These are phyloP conservation scores for Lecanicillium sp. DNA, from an alignment of 2,329 filamentous ascomycete genomes.

Conservation along the genomic window DNA sequence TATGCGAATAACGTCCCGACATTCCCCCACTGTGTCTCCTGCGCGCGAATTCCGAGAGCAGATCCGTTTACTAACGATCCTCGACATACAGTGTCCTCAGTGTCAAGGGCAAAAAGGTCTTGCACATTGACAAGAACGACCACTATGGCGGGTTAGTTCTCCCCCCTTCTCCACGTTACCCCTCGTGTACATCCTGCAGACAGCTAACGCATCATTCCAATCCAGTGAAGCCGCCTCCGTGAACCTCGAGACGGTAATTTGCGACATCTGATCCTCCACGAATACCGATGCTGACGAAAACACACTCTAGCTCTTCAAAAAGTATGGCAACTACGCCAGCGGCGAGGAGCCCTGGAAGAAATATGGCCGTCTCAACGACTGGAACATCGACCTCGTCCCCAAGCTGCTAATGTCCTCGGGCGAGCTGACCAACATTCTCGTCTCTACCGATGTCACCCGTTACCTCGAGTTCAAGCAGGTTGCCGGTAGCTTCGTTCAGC, in stretches of 20 bases:
- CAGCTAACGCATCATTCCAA: constrained; percentile 19
- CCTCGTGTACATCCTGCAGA: constrained; percentile 2
- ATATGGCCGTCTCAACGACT: constrained; percentile 93
- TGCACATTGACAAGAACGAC: constrained; percentile 97
- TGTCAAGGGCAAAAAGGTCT: constrained; percentile 97
- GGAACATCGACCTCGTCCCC: constrained; percentile 98
- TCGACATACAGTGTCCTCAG: constrained; percentile 65
- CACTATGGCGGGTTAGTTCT: constrained; percentile 90
- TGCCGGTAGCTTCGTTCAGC: constrained; percentile 92
- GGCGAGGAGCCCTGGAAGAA: constrained; percentile 96
- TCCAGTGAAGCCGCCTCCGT: constrained; percentile 80
- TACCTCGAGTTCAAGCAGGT: constrained; percentile 94
- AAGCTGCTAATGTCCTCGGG: constrained; percentile 99
- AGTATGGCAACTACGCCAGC: constrained; percentile 72
- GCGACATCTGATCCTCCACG: constrained; percentile 16
- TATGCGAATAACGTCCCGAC: constrained; percentile 33
- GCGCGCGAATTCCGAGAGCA: too few species aligned
- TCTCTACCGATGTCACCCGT: constrained; percentile 85
- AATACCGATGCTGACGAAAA: constrained; percentile 1
- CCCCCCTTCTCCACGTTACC: constrained; percentile 5
- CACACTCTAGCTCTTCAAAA: constrained; percentile 74
- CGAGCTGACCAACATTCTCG: constrained; percentile 96
- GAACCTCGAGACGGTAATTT: constrained; percentile 82
- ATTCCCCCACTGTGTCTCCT: constrained; percentile 4
- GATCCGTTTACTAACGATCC: constrained; percentile 1